Evolutionary conservation across 2,329 filamentous ascomycete genomes (phyloP), one percentile per base, ranked within the genome.

Genomic region (Apiospora koreana): DNA sequence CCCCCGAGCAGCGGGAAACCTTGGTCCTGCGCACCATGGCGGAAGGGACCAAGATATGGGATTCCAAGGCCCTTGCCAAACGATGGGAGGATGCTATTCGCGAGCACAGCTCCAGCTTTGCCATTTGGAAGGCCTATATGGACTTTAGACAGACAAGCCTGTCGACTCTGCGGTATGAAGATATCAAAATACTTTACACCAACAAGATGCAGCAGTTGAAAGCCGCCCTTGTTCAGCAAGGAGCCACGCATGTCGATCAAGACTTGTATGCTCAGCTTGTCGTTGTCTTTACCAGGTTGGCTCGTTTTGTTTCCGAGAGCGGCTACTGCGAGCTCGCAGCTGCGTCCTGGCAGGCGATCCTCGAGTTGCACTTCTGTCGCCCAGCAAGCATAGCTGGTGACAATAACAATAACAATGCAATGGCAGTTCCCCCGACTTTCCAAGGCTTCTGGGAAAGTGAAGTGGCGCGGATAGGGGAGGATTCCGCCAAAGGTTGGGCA

Each of bases 391-490:
- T 43, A 21, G 1, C 69, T 75, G 14, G 74, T 73, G n/a, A 65
- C 74, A 12, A 73, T 74, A 6, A 10, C 25, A 58, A 10, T 31
- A 38, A 5, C 21, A 38, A 8, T 2, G 31, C 14, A n/a, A 62
- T 38, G 54, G 31, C 54, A n/a, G 67, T 84, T 14, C 77, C 80
- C 2, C 77, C 77, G 69, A 71, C 72, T 0, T 93, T 97, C 72
- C 83, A 88, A 65, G 86, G 91, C 2, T 97, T 96, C 73, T 98
- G 96, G 96, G 94, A 97, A 71, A 93, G 90, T 70, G 95, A 98
- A 77, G 86, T 89, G 0, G 84, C 92, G 0, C 88, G 95, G 7
- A 87, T 97, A 69, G 95, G 95, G 12, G 95, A 98, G 75, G 76
- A 81, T 0, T 85, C 84, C 1, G 91, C 94, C 2, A 84, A 86